Evolutionary conservation across 176 grass and related monocot species (phyloP).

Genomic region (Oryza brachyantha): DNA sequence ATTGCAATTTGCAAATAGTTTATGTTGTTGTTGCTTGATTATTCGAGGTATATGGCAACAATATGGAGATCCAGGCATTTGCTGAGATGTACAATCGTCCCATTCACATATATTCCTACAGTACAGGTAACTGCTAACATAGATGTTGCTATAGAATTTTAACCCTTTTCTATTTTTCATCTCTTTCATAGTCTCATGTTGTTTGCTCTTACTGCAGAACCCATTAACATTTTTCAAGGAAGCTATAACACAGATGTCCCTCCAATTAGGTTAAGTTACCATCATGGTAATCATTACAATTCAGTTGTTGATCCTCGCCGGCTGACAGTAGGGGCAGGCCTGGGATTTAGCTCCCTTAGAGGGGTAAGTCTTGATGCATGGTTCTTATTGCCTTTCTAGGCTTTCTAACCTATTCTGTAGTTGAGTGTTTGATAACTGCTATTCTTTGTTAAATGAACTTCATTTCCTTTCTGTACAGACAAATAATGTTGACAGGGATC

Average conservation of each 20-base stretch:
- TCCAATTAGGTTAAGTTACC: conserved; percentile 92
- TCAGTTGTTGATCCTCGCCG: conserved; percentile 89
- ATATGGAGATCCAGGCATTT: conserved; percentile 97
- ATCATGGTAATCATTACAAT: conserved; percentile 99
- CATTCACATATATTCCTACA: conserved; percentile 96
- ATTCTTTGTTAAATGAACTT: conserved; percentile 22
- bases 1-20: conserved; percentile 15
- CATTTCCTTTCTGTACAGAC: conserved; percentile 46
- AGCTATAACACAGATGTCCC: conserved; percentile 89
- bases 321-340: conserved; percentile 76
- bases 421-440: background rate
- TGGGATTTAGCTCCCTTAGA: conserved; percentile 93
- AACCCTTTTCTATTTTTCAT: background rate
- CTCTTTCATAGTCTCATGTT: conserved; percentile 11
- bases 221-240: conserved; percentile 99
- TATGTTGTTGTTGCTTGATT: conserved; percentile 24
- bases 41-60: conserved; percentile 95
- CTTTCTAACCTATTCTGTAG: conserved; percentile 6
- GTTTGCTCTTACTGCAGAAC: conserved; percentile 62
- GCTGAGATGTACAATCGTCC: conserved; percentile 99
- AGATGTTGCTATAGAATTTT: conserved; percentile 10
- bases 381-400: conserved; percentile 1
- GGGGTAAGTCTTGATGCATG: conserved; percentile 52
- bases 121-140: conserved; percentile 50
- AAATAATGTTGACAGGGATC: conserved; percentile 93